phyloP scores from a whole-genome alignment of 257 asterid species.

The Penstemon barbatus region DNA sequence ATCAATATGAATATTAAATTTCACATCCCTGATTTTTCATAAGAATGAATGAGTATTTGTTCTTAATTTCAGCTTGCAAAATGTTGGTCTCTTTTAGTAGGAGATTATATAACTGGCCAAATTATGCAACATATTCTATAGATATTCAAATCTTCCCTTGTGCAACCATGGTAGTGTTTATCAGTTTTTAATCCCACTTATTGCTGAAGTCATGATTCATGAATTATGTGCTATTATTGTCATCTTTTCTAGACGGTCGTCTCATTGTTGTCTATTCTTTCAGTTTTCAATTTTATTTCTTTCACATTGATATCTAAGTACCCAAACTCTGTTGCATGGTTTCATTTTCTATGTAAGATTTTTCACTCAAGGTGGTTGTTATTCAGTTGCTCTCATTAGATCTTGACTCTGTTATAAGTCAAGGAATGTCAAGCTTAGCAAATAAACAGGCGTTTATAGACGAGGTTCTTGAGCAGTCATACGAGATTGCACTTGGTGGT shows the following conservation, averaged over 20 bases:
- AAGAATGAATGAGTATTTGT: neutral
- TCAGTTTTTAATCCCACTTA: neutral
- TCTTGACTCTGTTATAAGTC: slow-evolving; percentile 57
- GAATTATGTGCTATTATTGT: neutral
- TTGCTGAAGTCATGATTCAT: slow-evolving; percentile 10
- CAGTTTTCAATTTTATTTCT: slow-evolving; percentile 3
- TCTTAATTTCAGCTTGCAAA: neutral
- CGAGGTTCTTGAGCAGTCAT: slow-evolving; percentile 63
- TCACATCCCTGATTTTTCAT: neutral
- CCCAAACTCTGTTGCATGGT: slow-evolving; percentile 23
- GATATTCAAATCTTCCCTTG: neutral
- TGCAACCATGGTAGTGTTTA: neutral
- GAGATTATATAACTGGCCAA: neutral
- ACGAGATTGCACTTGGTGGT: slow-evolving; percentile 69
- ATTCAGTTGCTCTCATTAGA: slow-evolving; percentile 73
- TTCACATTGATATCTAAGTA: slow-evolving; percentile 5
- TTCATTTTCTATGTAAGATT: slow-evolving; percentile 1
- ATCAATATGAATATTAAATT: neutral
- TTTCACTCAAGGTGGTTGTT: slow-evolving; percentile 23
- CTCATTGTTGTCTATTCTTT: slow-evolving; percentile 9
- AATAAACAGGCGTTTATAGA: slow-evolving; percentile 61
- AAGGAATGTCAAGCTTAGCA: slow-evolving; percentile 65
- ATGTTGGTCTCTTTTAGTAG: neutral
- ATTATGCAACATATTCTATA: slow-evolving; percentile 1
- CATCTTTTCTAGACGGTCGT: neutral